Conservation (phyloP, 345 rosid species). For the Excoecaria cochinchinensis region DNA sequence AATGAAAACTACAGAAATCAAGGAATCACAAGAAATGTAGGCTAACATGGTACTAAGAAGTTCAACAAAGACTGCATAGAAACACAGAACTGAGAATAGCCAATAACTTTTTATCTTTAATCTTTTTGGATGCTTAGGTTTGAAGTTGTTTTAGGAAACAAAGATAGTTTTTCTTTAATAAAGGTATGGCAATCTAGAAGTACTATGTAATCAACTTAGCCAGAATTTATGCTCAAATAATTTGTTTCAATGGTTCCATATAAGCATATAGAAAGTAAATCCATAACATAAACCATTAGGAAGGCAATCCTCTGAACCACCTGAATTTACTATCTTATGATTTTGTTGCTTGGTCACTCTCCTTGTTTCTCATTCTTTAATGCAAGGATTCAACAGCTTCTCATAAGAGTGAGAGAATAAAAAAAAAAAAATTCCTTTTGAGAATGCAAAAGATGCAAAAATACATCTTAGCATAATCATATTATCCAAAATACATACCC, state of each 20-base stretch:
- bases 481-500: constrained; percentile 51
- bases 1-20: too few species aligned
- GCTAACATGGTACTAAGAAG: background rate
- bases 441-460: background rate
- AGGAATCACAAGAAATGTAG: background rate
- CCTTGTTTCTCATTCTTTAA: background rate
- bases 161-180: background rate
- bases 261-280: background rate
- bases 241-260: background rate
- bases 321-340: background rate
- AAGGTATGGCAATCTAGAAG: background rate
- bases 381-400: background rate
- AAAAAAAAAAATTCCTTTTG: background rate
- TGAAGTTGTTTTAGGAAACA: background rate
- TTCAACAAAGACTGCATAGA: background rate
- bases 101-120: background rate
- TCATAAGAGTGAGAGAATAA: background rate
- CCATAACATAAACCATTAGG: background rate
- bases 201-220: background rate
- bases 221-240: background rate
- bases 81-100: background rate
- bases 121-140: background rate
- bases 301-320: background rate
- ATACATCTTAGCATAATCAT: background rate
- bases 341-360: background rate